Base-by-base conservation (phyloP, 495 filamentous ascomycete species). In the Cryomyces minteri region DNA sequence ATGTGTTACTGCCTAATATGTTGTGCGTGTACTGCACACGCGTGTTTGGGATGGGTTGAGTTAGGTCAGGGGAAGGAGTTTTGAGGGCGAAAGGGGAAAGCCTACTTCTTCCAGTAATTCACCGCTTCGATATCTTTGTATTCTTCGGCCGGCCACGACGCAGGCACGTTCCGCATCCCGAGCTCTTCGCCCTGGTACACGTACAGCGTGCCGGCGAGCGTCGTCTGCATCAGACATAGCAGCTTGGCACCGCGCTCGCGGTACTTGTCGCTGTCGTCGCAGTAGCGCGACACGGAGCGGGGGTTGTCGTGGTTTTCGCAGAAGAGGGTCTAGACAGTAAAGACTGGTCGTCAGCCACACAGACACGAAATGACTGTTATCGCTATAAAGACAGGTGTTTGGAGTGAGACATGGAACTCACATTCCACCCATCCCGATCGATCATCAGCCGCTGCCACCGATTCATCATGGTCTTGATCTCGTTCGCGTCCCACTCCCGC, bases 101-200 rank as follows among this genome's bases (percentile, higher is more conserved):
- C n/a, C n/a, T 51, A 60, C 49, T 66, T 65, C 14, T 66, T 60
- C 55, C 66, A 74, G 44, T 64, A 72, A 51, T 74, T 73, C 37
- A 63, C 50, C 28, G 56, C 59, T 44, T 73, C 69, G 18, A 73
- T 57, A 31, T 74, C 71, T 44, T 68, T 70, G 55, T 73, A 74
- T 39, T 74, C 71, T 39, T 74, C 71, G 28, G 53, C 53, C 4
- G 61, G 56, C 66, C 69, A 70, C 4, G 53, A 51, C 5, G 43
- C 42, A 0, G 70, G 71, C 7, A 68, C 54, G 43, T 76, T 74
- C n/a, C 63, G 54, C 66, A 73, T 72, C 9, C 72, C 72, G 30
- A 76, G 58, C 51, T 76, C 72, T 47, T 76, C 64, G 31, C 72
- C 72, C 48, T 76, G 72, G 51, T 76, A 76, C 18, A 76, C 58